Evolutionary conservation across 1,284 basidiomycete species (phyloP).

Genomic region (Chalciporus sp.): DNA sequence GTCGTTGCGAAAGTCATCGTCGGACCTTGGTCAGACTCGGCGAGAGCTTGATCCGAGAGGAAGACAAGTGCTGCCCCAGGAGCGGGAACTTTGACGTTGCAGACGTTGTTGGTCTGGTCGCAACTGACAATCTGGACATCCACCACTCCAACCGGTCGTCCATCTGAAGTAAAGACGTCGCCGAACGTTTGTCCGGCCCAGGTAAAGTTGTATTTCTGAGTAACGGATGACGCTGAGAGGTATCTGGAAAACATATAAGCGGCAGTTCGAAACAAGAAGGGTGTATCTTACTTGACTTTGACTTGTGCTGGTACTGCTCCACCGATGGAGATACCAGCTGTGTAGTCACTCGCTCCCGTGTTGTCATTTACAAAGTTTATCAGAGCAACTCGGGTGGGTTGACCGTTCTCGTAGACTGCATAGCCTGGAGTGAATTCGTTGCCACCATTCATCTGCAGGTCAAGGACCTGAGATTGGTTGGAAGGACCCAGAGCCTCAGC

Average conservation of each 20-base stretch:
- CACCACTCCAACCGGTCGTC: too few relatives aligned
- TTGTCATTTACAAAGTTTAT: conserved; percentile 70
- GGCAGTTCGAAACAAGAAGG: background rate
- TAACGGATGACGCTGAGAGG: too few relatives aligned
- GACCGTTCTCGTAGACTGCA: conserved; percentile 67
- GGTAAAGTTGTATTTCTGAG: too few relatives aligned
- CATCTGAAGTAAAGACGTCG: too few relatives aligned
- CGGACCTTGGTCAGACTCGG: conserved; percentile 33
- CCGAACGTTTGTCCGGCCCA: too few relatives aligned
- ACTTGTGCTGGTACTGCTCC: conserved; percentile 47
- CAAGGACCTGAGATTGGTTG: conserved; percentile 60
- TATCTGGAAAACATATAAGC: too few relatives aligned
- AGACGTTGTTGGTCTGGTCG: too few relatives aligned
- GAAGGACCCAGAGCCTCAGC: conserved; percentile 69
- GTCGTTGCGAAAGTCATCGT: conserved; percentile 47
- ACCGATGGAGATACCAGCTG: conserved; percentile 47
- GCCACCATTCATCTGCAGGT: conserved; percentile 52
- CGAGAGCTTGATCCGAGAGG: too few relatives aligned
- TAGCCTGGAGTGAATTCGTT: conserved; percentile 68
- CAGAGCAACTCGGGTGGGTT: conserved; percentile 58
- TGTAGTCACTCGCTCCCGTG: conserved; percentile 52
- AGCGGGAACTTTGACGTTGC: too few relatives aligned
- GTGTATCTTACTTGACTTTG: conserved; percentile 52
- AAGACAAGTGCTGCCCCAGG: too few relatives aligned
- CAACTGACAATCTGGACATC: too few relatives aligned